Base-by-base conservation (phyloP, 2,329 filamentous ascomycete genomes). In the Lomentospora prolificans region DNA sequence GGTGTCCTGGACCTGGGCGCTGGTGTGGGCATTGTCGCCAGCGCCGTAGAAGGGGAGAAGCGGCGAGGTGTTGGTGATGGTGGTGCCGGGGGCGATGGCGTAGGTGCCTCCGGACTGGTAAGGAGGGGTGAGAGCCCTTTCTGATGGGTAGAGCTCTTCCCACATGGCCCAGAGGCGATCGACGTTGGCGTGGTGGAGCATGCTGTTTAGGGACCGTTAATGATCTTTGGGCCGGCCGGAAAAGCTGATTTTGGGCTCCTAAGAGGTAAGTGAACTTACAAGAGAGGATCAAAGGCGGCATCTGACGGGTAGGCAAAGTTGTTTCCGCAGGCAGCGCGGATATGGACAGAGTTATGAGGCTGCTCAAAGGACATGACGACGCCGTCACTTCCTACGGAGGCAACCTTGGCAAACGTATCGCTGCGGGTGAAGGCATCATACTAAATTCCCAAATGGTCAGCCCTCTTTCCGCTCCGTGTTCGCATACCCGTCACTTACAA, bases 131-230 rank as follows among this genome's bases (percentile, higher is more conserved):
- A 75, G 72, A 28, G 70, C 63, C 55, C 63, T 59, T 58, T 68
- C 60, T 50, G 62, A 58, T 22, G 71, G 72, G 57, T 65, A 61
- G 53, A 79, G 70, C 27, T 69, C 70, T 62, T 77, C 70, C 72
- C 72, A 80, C 61, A 77, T 73, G n/a, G 80, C 75, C 68, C 83
- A 85, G 36, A 87, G 71, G 41, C 84, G 78, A 62, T 87, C 82
- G 55, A 87, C 75, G 61, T 87, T 82, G 63, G 74, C 67, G 68
- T 77, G 76, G 58, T 77, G 75, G 25, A 77, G 63, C 73, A 72
- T 73, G 61, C 68, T 69, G 41, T 10, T 6, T 2, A 19, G 3
- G 51, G 12, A 33, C 30, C 7, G 30, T 6, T 6, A 33, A 33
- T 33, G n/a, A n/a, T n/a, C n/a, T n/a, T n/a, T n/a, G 36, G n/a